A percentile compares a stretch with the other conserved stretches of the same genome.
These are phyloP conservation scores for Telfairia occidentalis DNA, from an alignment of 331 rosid species.

Conservation along the genomic window DNA sequence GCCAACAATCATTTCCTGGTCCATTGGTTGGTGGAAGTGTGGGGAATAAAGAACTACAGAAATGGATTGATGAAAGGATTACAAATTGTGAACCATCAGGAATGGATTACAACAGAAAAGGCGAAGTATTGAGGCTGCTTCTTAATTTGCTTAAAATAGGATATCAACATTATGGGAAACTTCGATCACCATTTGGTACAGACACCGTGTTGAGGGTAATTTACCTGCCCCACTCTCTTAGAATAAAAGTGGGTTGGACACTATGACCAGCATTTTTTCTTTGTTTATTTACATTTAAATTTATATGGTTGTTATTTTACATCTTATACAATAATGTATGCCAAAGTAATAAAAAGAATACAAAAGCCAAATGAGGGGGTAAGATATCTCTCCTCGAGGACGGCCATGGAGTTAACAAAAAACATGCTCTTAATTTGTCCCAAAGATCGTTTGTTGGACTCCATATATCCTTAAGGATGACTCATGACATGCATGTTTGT, in stretches of 20 bases:
- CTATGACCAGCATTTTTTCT: neutral
- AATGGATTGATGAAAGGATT: constrained; percentile 90
- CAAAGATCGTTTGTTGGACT: neutral
- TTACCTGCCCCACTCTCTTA: neutral
- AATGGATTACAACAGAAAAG: constrained; percentile 48
- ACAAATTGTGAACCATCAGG: constrained; percentile 44
- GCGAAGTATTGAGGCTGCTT: constrained; percentile 64
- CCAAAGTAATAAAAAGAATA: neutral
- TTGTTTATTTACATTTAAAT: neutral
- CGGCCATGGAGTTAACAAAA: neutral
- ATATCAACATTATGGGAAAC: constrained; percentile 86
- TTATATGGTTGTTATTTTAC: neutral
- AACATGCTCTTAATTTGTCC: neutral
- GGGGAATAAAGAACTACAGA: constrained; percentile 79
- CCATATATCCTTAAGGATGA: neutral
- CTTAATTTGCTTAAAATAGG: constrained; percentile 86
- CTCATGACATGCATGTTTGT: neutral
- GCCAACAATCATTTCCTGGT: constrained; percentile 86
- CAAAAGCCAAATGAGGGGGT: neutral
- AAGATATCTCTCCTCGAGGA: neutral
- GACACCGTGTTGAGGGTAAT: constrained; percentile 57
- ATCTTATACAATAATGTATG: neutral
- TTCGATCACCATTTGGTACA: constrained; percentile 82
- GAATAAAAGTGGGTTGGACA: neutral
- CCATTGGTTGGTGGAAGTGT: constrained; percentile 92